Conservation (phyloP, 805 yeast genomes). For the Kluyveromyces wickerhamii region DNA sequence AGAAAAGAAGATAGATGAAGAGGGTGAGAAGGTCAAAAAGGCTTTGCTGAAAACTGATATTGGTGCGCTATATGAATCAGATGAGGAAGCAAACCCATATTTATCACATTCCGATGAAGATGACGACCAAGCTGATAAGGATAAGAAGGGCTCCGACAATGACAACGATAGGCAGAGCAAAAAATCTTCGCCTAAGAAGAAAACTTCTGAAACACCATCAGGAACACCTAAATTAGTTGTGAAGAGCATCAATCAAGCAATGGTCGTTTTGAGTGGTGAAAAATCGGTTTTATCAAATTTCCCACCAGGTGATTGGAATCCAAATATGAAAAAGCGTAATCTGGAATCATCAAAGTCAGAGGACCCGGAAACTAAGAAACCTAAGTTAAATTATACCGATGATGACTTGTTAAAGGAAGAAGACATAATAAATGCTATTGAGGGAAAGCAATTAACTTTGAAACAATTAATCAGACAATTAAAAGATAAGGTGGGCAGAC, state of each 20-base stretch:
- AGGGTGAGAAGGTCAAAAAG: conserved; percentile 78
- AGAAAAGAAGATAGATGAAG: conserved; percentile 76
- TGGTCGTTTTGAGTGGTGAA: conserved; percentile 59
- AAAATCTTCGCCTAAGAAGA: conserved; percentile 23
- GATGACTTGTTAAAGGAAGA: conserved; percentile 48
- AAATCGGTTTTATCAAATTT: conserved; percentile 52
- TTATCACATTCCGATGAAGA: conserved; percentile 63
- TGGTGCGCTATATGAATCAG: conserved; percentile 68
- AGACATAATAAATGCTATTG: conserved; percentile 62
- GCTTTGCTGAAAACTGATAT: conserved; percentile 80
- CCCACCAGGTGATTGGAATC: conserved; percentile 83
- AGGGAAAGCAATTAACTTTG: conserved; percentile 37
- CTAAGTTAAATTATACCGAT: not conserved
- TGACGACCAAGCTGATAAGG: conserved; percentile 40
- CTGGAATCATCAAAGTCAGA: conserved; percentile 2
- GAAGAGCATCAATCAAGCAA: conserved; percentile 42
- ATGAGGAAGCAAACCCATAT: conserved; percentile 83
- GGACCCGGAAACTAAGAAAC: conserved; percentile 3
- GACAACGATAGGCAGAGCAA: conserved; percentile 31
- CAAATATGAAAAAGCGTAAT: conserved; percentile 36
- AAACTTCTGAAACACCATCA: conserved; percentile 9
- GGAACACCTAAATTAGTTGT: conserved; percentile 32
- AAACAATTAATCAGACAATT: conserved; percentile 55
- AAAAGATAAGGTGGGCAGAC: conserved; percentile 53
- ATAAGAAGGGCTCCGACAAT: conserved; percentile 34